phyloP scores from a whole-genome alignment of 192 early-diverging fungal genomes.

The Entomortierella chlamydospora region DNA sequence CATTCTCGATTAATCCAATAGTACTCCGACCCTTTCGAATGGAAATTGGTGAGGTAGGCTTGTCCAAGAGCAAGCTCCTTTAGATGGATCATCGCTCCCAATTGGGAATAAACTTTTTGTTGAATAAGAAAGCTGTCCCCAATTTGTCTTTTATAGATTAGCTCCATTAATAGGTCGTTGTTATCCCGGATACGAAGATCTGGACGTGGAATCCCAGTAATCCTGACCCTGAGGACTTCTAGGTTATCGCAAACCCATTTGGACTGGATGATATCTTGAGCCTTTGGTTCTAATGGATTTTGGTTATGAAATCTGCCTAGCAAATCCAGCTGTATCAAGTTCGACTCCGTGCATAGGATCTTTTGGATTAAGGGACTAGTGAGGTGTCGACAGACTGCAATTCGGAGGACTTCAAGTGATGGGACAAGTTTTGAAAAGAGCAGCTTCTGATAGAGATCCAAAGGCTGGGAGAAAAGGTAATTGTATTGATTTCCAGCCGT shows the following conservation, averaged over 20 bases:
- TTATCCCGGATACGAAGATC: too few relatives aligned
- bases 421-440: not conserved
- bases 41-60: too few relatives aligned
- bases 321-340: not conserved
- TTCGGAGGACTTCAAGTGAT: not conserved
- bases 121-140: not conserved
- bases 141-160: too few relatives aligned
- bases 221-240: not conserved
- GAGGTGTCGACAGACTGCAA: not conserved
- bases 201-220: too few relatives aligned
- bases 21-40: not conserved
- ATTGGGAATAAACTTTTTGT: not conserved
- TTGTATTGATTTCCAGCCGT: not conserved
- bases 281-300: not conserved
- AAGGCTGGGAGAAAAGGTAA: not conserved
- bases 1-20: not conserved
- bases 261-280: not conserved
- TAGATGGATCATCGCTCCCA: not conserved
- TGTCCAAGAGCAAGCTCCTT: not conserved
- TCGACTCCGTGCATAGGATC: not conserved
- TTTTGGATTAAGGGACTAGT: not conserved
- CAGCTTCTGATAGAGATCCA: not conserved
- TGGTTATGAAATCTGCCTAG: not conserved
- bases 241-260: not conserved
- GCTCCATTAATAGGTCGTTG: too few relatives aligned